Evolutionary conservation across 2,329 filamentous ascomycete species (phyloP).

Genomic region (Ascochyta koolunga): DNA sequence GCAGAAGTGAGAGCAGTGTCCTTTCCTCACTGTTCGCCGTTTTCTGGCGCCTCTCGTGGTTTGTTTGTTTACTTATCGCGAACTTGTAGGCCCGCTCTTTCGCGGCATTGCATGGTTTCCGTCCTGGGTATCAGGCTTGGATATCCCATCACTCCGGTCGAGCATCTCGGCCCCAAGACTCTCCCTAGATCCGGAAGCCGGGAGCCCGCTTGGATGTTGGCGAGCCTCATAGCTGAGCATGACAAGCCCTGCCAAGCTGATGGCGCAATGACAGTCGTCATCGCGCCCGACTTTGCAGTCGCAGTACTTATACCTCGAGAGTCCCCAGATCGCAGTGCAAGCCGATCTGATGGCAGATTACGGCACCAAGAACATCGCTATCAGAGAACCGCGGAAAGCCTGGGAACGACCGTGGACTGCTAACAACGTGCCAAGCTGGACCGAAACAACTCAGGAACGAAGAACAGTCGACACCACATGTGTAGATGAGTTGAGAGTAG

Average conservation of each 20-base stretch:
- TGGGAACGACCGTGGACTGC: not conserved
- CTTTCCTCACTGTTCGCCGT: too few species aligned
- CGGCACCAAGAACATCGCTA: not conserved
- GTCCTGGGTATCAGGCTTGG: too few species aligned
- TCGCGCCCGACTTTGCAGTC: conserved; percentile 17
- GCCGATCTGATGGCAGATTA: not conserved
- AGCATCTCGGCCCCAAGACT: conserved; percentile 1
- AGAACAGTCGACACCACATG: not conserved
- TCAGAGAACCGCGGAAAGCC: too few species aligned
- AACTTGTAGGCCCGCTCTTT: not conserved
- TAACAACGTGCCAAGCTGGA: not conserved
- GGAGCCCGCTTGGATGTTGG: conserved; percentile 3
- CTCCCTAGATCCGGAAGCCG: conserved; percentile 1
- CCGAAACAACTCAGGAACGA: not conserved
- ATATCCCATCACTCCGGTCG: not conserved
- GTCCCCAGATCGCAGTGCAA: not conserved
- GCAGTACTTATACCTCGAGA: conserved; percentile 10
- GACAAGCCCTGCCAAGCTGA: conserved; percentile 19
- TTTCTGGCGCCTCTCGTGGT: too few species aligned
- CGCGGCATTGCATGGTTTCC: not conserved
- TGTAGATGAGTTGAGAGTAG: not conserved
- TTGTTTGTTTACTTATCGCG: too few species aligned
- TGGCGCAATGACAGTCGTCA: conserved; percentile 14
- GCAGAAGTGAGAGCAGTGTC: too few species aligned
- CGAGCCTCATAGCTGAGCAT: conserved; percentile 10